A percentile compares a stretch with the other conserved stretches of the same genome.
phyloP scores from a whole-genome alignment of 176 grass and related monocot species.

The Bromus sterilis region DNA sequence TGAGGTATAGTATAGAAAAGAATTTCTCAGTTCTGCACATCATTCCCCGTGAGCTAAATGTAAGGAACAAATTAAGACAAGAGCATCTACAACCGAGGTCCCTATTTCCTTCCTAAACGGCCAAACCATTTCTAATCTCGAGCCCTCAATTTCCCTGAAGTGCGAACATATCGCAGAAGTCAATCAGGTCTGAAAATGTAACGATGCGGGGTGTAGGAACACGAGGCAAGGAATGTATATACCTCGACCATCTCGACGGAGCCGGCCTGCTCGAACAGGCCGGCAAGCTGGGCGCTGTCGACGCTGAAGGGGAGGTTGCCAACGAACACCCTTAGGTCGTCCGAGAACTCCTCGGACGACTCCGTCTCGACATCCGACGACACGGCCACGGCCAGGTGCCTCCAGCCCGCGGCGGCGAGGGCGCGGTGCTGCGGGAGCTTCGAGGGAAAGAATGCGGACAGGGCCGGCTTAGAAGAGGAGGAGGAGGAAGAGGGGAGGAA shows the following conservation, averaged over 20 bases:
- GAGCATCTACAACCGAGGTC: no score
- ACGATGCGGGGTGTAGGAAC: background rate
- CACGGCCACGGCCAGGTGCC: slow-evolving; percentile 19
- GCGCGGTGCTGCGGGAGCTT: background rate
- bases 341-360: slow-evolving; percentile 21
- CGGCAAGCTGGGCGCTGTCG: slow-evolving; percentile 83
- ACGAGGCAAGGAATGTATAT: background rate
- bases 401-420: background rate
- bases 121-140: background rate
- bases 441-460: background rate
- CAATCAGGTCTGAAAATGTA: background rate
- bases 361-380: slow-evolving; percentile 38
- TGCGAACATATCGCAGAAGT: background rate
- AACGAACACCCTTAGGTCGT: slow-evolving; percentile 67
- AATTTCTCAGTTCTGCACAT: background rate
- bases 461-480: background rate
- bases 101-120: no score
- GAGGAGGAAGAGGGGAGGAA: slow-evolving; percentile 11
- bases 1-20: no score
- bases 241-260: slow-evolving; percentile 96
- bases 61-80: background rate
- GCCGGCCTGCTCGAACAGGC: slow-evolving; percentile 64
- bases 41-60: background rate
- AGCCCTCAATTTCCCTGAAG: background rate
- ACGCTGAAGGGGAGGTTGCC: slow-evolving; percentile 83